Conservation (phyloP, 1,284 basidiomycete genomes). For the Meripilus lineatus region DNA sequence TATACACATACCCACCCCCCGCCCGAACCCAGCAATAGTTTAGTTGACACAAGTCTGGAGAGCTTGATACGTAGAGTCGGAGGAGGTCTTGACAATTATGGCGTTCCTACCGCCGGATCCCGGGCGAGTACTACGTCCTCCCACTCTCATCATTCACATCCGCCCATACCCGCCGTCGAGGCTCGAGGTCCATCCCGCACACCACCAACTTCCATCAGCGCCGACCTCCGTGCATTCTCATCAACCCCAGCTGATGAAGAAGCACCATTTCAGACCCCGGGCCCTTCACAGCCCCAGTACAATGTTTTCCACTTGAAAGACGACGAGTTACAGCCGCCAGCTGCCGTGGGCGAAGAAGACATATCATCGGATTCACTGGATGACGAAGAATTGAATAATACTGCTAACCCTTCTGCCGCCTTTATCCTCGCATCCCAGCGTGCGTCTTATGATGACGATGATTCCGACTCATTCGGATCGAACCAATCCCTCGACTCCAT, state of each 20-base stretch:
- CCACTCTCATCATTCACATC: too few species aligned
- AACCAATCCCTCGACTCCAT: conserved; percentile 15
- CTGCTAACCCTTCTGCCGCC: conserved; percentile 52
- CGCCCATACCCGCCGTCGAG: too few species aligned
- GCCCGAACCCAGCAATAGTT: conserved; percentile 38
- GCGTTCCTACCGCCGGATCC: neutral
- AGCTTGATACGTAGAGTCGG: conserved; percentile 51
- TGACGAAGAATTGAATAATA: conserved; percentile 36
- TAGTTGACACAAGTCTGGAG: conserved; percentile 34
- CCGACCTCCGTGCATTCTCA: neutral
- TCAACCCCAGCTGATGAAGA: conserved; percentile 4
- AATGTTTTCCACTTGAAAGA: conserved; percentile 24
- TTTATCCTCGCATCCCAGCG: conserved; percentile 47
- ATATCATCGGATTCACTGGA: conserved; percentile 56
- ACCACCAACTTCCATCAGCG: conserved; percentile 1
- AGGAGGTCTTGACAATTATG: conserved; percentile 22
- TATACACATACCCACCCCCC: conserved; percentile 45
- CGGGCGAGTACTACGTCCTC: too few species aligned
- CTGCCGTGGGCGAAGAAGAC: conserved; percentile 31
- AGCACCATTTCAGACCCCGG: conserved; percentile 20
- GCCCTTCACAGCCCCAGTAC: conserved; percentile 19
- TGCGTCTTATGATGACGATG: conserved; percentile 12
- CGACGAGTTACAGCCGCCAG: conserved; percentile 20
- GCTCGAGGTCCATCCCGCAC: too few species aligned
- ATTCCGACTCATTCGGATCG: conserved; percentile 17